These are phyloP conservation scores for Fusarium piperis DNA, from an alignment of 2,329 filamentous ascomycete genomes.

Conservation along the genomic window DNA sequence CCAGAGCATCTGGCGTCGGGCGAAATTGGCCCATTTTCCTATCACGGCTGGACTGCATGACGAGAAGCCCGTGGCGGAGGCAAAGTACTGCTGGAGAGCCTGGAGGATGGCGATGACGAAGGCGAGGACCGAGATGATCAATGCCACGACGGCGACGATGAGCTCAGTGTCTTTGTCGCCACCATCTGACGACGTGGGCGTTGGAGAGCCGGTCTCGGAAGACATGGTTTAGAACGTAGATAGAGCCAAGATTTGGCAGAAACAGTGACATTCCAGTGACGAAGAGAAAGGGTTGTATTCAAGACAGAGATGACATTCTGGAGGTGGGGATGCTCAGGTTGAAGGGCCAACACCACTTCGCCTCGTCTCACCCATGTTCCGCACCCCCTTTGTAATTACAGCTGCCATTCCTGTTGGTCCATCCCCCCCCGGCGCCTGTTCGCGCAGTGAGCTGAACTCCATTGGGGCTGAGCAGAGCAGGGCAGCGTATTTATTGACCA, in stretches of 20 bases:
- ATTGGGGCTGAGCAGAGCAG: background rate
- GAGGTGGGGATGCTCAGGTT: background rate
- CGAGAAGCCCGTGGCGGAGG: conserved; percentile 53
- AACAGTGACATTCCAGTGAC: background rate
- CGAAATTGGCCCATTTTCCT: conserved; percentile 50
- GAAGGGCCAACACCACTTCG: background rate
- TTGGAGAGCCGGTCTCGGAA: background rate
- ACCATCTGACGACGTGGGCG: background rate
- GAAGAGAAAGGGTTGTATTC: background rate
- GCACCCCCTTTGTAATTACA: background rate
- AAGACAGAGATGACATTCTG: background rate
- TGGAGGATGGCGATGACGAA: conserved; percentile 52
- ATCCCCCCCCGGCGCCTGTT: background rate
- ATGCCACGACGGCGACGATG: conserved; percentile 49
- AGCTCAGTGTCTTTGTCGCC: conserved; percentile 37
- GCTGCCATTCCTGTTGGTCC: background rate
- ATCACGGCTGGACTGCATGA: conserved; percentile 52
- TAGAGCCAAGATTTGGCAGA: background rate
- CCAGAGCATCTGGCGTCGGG: conserved; percentile 45
- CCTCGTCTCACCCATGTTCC: background rate
- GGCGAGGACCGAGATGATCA: conserved; percentile 54
- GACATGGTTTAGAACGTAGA: background rate
- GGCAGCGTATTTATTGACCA: background rate
- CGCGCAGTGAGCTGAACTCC: background rate
- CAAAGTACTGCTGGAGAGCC: conserved; percentile 54